Evolutionary conservation across 2,329 filamentous ascomycete species (phyloP).

Genomic region (Amylocarpus encephaloides): DNA sequence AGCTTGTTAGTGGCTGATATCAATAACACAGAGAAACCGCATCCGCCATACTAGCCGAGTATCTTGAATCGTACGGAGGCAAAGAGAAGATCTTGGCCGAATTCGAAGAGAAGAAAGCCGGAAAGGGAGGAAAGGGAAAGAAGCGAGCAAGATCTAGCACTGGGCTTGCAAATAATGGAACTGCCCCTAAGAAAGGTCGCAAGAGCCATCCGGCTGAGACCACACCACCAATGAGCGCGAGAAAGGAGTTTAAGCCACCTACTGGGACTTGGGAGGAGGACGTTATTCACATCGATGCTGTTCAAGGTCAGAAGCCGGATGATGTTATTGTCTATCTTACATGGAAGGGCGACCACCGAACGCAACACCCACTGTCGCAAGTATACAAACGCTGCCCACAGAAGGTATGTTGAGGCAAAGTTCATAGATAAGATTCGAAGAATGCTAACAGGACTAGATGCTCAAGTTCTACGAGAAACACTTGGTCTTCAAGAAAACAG

Average conservation of each 20-base stretch:
- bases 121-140: constrained; percentile 43
- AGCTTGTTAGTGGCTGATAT: constrained; percentile 8
- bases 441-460: background rate
- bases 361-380: constrained; percentile 61
- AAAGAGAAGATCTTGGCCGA: constrained; percentile 46
- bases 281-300: constrained; percentile 63
- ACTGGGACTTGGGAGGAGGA: constrained; percentile 72
- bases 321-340: constrained; percentile 62
- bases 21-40: constrained; percentile 45
- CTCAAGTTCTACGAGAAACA: constrained; percentile 41
- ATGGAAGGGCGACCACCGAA: constrained; percentile 70
- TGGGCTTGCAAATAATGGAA: constrained; percentile 23
- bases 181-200: constrained; percentile 23
- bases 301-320: constrained; percentile 54
- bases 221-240: constrained; percentile 42
- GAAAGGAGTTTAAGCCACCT: constrained; percentile 56
- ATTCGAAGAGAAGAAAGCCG: constrained; percentile 38
- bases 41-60: constrained; percentile 55
- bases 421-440: background rate
- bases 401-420: constrained; percentile 44
- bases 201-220: constrained; percentile 40
- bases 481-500: constrained; percentile 29
- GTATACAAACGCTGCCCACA: constrained; percentile 74
- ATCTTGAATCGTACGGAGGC: constrained; percentile 58
- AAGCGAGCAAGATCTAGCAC: constrained; percentile 50